Evolutionary conservation across 1,284 basidiomycete species (phyloP).

Genomic region (Bjerkandera adusta): DNA sequence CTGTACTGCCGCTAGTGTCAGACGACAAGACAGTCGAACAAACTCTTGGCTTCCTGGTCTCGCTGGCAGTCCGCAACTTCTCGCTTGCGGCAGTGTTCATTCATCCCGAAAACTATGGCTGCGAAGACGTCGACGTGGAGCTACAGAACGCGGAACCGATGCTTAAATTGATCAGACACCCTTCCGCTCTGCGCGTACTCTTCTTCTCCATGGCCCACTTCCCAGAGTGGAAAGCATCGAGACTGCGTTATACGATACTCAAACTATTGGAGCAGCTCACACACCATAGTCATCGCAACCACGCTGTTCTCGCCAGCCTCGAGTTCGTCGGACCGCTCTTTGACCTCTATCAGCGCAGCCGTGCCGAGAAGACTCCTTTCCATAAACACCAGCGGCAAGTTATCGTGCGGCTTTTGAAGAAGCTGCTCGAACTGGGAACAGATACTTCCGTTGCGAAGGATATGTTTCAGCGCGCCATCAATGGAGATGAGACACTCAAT

Average conservation of each 20-base stretch:
- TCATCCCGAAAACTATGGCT: conserved; percentile 33
- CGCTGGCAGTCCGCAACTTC: conserved; percentile 63
- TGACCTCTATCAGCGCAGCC: conserved; percentile 26
- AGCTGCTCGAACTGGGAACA: conserved; percentile 69
- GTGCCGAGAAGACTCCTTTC: conserved; percentile 22
- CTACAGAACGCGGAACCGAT: conserved; percentile 41
- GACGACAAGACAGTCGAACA: conserved; percentile 48
- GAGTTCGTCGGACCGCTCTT: conserved; percentile 56
- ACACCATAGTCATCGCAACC: conserved; percentile 61
- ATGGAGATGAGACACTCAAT: conserved; percentile 41
- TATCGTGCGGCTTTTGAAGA: conserved; percentile 58
- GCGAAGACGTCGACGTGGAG: conserved; percentile 30
- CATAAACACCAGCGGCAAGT: conserved; percentile 49
- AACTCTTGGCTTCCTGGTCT: conserved; percentile 60
- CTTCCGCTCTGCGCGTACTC: conserved; percentile 54
- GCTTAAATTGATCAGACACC: conserved; percentile 48
- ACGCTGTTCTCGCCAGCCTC: conserved; percentile 58
- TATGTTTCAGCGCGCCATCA: conserved; percentile 60
- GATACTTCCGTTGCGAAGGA: conserved; percentile 54
- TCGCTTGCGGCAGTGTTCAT: conserved; percentile 50
- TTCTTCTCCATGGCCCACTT: conserved; percentile 43
- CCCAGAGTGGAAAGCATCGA: conserved; percentile 20
- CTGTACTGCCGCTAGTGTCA: conserved; percentile 48
- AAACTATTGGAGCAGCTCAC: conserved; percentile 64
- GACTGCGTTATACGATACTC: conserved; percentile 48